These are phyloP conservation scores for Meyerozyma smithsonii DNA, from an alignment of 1,139 yeast species.

Conservation along the genomic window DNA sequence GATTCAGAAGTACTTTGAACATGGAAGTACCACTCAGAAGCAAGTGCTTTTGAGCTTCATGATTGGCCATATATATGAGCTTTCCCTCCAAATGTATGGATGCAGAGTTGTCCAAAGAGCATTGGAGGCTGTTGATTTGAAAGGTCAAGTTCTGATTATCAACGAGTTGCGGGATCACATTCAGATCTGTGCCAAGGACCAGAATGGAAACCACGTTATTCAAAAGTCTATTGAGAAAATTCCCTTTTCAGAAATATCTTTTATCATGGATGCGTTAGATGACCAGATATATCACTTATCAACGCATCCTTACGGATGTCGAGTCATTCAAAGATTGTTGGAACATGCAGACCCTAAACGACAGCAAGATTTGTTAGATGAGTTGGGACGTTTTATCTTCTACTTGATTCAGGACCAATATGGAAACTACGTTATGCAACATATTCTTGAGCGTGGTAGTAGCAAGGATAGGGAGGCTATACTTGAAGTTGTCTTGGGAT, in stretches of 20 bases:
- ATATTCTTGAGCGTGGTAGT: conserved; percentile 79
- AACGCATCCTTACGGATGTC: conserved; percentile 95
- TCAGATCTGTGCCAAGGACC: conserved; percentile 83
- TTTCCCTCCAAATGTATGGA: conserved; percentile 94
- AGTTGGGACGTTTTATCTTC: conserved; percentile 68
- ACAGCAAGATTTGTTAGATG: conserved; percentile 60
- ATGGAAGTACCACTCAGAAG: conserved; percentile 69
- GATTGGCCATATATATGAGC: conserved; percentile 69
- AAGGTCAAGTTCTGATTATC: conserved; percentile 66
- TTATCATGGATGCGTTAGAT: conserved; percentile 68
- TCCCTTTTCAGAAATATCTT: conserved; percentile 66
- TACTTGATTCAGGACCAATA: conserved; percentile 91
- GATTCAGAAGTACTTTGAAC: conserved; percentile 88
- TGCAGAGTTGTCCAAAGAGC: conserved; percentile 97
- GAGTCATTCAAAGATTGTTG: conserved; percentile 88
- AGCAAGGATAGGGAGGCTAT: conserved; percentile 40
- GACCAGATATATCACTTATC: conserved; percentile 84
- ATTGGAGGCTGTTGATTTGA: conserved; percentile 65
- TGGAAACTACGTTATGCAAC: conserved; percentile 97
- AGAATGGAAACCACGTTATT: conserved; percentile 96
- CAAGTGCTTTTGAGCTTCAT: conserved; percentile 66
- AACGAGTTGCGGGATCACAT: conserved; percentile 70
- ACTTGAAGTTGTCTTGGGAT: conserved; percentile 40
- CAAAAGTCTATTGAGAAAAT: conserved; percentile 90
- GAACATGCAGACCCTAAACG: conserved; percentile 68